These are phyloP conservation scores for Vigna trinervia DNA, from an alignment of 306 rosid genomes.

Conservation along the genomic window DNA sequence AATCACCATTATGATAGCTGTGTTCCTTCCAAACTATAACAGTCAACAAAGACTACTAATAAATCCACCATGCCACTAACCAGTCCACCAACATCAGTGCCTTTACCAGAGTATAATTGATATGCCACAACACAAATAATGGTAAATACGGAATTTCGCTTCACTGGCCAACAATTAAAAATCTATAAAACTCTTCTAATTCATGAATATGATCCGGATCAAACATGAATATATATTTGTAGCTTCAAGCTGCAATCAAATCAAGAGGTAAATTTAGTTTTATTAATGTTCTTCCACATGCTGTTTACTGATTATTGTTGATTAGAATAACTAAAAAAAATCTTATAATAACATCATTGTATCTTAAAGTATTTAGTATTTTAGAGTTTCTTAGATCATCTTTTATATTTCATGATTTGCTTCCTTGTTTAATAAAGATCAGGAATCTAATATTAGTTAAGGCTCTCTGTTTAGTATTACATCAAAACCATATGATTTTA, in stretches of 20 bases:
- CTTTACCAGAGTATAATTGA: slow-evolving; percentile 6
- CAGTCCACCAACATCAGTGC: slow-evolving; percentile 10
- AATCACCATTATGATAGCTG: background rate
- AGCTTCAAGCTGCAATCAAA: background rate
- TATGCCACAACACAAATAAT: background rate
- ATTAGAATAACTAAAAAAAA: background rate
- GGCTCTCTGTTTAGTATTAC: background rate
- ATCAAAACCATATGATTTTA: background rate
- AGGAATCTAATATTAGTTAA: background rate
- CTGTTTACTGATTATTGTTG: too few species aligned
- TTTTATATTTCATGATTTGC: background rate
- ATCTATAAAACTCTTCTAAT: background rate
- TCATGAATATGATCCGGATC: background rate
- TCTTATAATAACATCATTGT: background rate
- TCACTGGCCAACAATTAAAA: background rate
- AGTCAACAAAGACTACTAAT: slow-evolving; percentile 11
- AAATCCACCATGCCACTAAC: slow-evolving; percentile 2
- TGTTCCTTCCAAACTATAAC: background rate
- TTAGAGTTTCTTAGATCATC: background rate
- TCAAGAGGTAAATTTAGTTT: background rate
- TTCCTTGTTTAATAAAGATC: background rate
- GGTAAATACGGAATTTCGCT: background rate
- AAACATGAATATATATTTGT: background rate
- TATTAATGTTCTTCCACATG: background rate
- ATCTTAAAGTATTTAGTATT: background rate